These are phyloP conservation scores for Ustilago curta DNA, from an alignment of 1,284 basidiomycete species.

Conservation along the genomic window DNA sequence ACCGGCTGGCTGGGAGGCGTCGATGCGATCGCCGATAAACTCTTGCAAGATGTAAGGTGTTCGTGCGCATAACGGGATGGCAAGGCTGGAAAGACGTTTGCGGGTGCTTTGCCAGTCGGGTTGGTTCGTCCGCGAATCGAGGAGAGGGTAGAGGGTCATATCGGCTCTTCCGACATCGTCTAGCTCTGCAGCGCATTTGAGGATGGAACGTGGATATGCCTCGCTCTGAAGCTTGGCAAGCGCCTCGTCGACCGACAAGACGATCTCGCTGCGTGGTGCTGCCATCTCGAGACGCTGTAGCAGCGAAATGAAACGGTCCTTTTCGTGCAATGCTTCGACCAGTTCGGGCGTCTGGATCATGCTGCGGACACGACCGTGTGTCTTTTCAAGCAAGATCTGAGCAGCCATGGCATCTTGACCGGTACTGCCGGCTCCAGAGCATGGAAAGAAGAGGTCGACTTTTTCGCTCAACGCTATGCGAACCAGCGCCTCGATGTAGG, in stretches of 20 bases:
- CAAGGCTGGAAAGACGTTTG: constrained; percentile 30
- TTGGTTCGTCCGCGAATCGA: constrained; percentile 8
- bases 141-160: constrained; percentile 70
- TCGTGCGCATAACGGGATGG: constrained; percentile 49
- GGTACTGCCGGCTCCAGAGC: constrained; percentile 70
- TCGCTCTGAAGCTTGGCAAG: constrained; percentile 59
- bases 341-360: constrained; percentile 70
- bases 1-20: constrained; percentile 9
- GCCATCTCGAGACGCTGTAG: constrained; percentile 68
- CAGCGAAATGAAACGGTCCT: constrained; percentile 68
- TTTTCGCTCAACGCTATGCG: constrained; percentile 64
- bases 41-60: constrained; percentile 67
- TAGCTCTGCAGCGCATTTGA: constrained; percentile 70
- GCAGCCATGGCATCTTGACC: constrained; percentile 70
- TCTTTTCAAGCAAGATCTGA: constrained; percentile 62
- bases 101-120: constrained; percentile 51
- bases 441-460: constrained; percentile 70
- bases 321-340: constrained; percentile 70
- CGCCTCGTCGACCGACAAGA: constrained; percentile 68
- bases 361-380: constrained; percentile 59
- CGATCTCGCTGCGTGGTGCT: constrained; percentile 67
- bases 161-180: constrained; percentile 70
- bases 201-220: constrained; percentile 45
- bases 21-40: constrained; percentile 64
- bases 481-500: constrained; percentile 67